Percentiles rank a stretch among this genome's conserved stretches.
Conservation (phyloP, 805 yeast species). For the Nakazawaea molendinolei region DNA sequence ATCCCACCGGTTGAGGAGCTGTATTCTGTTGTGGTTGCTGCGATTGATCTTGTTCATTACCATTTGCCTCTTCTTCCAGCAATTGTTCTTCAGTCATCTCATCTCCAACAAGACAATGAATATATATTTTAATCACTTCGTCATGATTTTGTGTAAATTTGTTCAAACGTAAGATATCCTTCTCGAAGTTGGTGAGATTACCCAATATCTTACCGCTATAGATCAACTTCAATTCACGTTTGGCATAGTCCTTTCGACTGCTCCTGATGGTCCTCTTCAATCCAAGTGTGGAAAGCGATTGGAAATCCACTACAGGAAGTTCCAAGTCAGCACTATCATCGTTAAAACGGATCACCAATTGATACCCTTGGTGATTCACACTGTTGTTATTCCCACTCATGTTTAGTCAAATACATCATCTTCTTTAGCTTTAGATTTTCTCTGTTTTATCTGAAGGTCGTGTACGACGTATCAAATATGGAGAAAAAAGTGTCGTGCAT, state of each 20-base stretch:
- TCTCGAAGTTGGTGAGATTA: constrained; percentile 46
- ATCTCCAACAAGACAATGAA: constrained; percentile 79
- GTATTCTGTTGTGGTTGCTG: constrained; percentile 44
- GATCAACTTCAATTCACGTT: constrained; percentile 50
- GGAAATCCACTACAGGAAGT: constrained; percentile 27
- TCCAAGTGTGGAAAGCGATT: constrained; percentile 29
- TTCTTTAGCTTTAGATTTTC: too few species aligned
- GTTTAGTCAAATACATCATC: neutral
- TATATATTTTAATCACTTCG: constrained; percentile 37
- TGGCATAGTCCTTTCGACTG: constrained; percentile 20
- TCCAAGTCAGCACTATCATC: constrained; percentile 34
- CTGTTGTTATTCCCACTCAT: neutral
- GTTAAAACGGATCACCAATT: constrained; percentile 38
- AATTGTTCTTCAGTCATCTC: constrained; percentile 48
- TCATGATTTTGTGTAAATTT: constrained; percentile 21
- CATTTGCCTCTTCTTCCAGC: constrained; percentile 54
- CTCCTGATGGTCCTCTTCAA: constrained; percentile 38
- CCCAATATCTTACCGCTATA: constrained; percentile 62
- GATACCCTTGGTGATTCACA: constrained; percentile 12
- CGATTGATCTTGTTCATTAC: constrained; percentile 39
- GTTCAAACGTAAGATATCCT: constrained; percentile 34
- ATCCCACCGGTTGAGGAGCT: constrained; percentile 70
- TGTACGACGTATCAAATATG: neutral
- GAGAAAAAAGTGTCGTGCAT: too few species aligned
- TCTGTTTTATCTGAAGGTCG: neutral